phyloP scores from a whole-genome alignment of 495 filamentous ascomycete genomes.

The Penicillium bialowiezense region DNA sequence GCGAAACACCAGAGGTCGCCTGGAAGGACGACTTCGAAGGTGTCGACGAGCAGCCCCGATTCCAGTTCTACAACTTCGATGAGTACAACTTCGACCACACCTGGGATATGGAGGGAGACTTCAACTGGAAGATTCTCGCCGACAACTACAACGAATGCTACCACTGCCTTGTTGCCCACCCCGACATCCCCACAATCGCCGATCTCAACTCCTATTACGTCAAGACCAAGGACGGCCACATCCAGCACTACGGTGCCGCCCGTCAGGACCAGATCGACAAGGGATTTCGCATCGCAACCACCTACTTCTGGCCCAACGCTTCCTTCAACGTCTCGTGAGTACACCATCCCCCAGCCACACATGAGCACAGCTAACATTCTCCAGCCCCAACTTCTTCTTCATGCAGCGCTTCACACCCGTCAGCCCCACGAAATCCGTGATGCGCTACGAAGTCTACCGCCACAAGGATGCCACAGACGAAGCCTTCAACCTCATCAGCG shows the following conservation, averaged over 20 bases:
- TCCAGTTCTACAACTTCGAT: slow-evolving; percentile 42
- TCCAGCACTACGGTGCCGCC: slow-evolving; percentile 40
- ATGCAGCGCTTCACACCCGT: slow-evolving; percentile 45
- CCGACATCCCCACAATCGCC: slow-evolving; percentile 40
- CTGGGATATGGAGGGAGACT: slow-evolving; percentile 44
- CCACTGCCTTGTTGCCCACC: slow-evolving; percentile 48
- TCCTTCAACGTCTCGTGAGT: slow-evolving; percentile 45
- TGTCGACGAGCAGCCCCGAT: slow-evolving; percentile 38
- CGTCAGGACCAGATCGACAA: slow-evolving; percentile 33
- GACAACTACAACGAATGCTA: slow-evolving; percentile 56
- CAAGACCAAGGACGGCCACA: slow-evolving; percentile 33
- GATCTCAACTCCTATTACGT: slow-evolving; percentile 43
- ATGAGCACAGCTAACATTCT: slow-evolving; percentile 8
- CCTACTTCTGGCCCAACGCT: slow-evolving; percentile 45
- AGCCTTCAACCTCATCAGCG: slow-evolving; percentile 38
- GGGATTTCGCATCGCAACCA: slow-evolving; percentile 34
- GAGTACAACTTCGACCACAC: slow-evolving; percentile 46
- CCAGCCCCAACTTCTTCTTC: slow-evolving; percentile 47
- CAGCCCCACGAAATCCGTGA: slow-evolving; percentile 30
- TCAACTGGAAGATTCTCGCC: slow-evolving; percentile 50
- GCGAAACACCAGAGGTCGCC: slow-evolving; percentile 27
- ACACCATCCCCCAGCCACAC: not conserved
- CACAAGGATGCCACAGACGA: slow-evolving; percentile 45
- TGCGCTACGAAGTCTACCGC: slow-evolving; percentile 49
- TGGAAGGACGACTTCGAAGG: slow-evolving; percentile 44